Percentiles rank a stretch among this genome's conserved stretches.
phyloP scores from a whole-genome alignment of 257 asterid species.

The Henckelia pumila region DNA sequence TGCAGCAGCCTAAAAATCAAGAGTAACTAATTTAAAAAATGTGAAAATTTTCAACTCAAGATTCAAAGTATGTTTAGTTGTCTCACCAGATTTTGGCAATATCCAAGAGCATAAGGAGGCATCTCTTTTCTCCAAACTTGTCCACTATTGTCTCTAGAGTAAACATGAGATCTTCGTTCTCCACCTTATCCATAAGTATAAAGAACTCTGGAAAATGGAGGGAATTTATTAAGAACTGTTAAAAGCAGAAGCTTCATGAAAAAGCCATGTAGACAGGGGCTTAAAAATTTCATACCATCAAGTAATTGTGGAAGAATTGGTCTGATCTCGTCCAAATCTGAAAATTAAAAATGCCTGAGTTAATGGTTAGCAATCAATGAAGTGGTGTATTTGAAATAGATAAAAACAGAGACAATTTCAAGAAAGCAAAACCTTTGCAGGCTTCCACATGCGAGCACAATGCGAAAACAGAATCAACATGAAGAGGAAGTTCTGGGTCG shows the following conservation, averaged over 20 bases:
- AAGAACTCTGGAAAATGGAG: slow-evolving; percentile 64
- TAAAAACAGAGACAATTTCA: slow-evolving; percentile 9
- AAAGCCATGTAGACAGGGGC: not conserved
- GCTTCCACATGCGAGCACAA: slow-evolving; percentile 94
- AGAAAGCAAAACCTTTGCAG: slow-evolving; percentile 60
- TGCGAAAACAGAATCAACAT: slow-evolving; percentile 96
- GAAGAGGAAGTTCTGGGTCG: slow-evolving; percentile 96
- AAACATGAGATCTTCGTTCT: slow-evolving; percentile 97
- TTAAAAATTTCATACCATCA: slow-evolving; percentile 58
- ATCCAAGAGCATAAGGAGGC: slow-evolving; percentile 96
- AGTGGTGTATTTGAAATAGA: slow-evolving; percentile 1
- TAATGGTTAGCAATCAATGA: slow-evolving; percentile 17
- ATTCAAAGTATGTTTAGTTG: slow-evolving; percentile 11
- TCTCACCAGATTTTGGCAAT: slow-evolving; percentile 94
- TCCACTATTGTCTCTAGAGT: slow-evolving; percentile 98
- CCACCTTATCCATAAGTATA: slow-evolving; percentile 95
- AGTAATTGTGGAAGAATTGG: slow-evolving; percentile 93
- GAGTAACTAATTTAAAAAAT: slow-evolving; percentile 7
- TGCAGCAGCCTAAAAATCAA: slow-evolving; percentile 76
- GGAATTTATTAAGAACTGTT: slow-evolving; percentile 11
- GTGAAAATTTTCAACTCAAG: slow-evolving; percentile 3
- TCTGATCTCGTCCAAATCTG: slow-evolving; percentile 86
- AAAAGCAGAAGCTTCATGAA: slow-evolving; percentile 10
- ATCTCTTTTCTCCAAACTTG: slow-evolving; percentile 99
- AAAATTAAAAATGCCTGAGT: slow-evolving; percentile 10